Evolutionary conservation across 169 alveolate genomes (phyloP).

Genomic region (Eimeria brunetti): DNA sequence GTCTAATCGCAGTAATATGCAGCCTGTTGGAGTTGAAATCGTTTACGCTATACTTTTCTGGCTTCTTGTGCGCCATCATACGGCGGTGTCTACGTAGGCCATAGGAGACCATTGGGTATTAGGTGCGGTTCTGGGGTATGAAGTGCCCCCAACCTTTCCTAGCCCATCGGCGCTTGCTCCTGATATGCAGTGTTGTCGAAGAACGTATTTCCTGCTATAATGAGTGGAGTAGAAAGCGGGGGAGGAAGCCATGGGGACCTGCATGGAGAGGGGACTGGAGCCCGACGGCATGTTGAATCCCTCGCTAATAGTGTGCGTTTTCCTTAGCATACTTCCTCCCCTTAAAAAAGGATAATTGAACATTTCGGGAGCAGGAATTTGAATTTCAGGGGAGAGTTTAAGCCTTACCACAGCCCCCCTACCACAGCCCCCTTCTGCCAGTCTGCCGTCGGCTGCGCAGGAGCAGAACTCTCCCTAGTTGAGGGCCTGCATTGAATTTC

Average conservation of each 20-base stretch:
- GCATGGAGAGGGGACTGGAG: neutral
- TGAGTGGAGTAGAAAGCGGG: neutral
- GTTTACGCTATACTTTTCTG: neutral
- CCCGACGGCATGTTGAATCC: neutral
- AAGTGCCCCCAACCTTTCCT: neutral
- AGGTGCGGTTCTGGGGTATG: neutral
- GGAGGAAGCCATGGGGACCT: neutral
- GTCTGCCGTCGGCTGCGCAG: conserved; percentile 49
- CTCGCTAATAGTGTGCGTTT: neutral
- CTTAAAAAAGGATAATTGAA: neutral
- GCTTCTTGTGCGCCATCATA: neutral
- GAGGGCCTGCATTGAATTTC: conserved; percentile 1
- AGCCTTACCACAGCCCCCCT: neutral
- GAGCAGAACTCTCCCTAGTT: neutral
- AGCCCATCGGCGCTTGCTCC: neutral
- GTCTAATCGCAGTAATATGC: neutral
- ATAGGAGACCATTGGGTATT: neutral
- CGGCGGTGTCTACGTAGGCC: neutral
- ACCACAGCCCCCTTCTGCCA: conserved; percentile 26
- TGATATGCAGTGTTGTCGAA: neutral
- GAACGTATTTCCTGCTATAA: neutral
- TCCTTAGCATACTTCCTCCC: neutral
- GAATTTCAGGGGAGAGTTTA: neutral
- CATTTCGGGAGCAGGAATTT: neutral
- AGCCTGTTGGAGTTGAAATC: neutral